Evolutionary conservation across 169 alveolate species (phyloP).

Genomic region (Toxoplasma gondii): DNA sequence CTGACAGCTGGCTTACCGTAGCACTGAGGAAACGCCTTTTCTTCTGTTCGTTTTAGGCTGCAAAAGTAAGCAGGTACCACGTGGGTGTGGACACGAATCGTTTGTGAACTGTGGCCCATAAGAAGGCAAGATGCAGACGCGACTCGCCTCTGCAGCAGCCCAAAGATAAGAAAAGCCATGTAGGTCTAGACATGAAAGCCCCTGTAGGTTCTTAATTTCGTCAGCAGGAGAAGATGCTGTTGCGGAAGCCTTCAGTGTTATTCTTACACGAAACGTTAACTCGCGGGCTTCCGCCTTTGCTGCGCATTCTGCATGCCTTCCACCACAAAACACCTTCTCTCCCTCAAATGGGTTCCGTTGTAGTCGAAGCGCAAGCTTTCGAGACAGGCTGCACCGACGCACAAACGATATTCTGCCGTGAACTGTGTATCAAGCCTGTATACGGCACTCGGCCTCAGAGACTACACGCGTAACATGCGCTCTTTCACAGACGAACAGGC

Average conservation of each 20-base stretch:
- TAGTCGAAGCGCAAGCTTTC: conserved; percentile 1
- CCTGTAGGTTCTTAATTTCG: no score
- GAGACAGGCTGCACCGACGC: not conserved
- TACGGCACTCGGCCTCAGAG: not conserved
- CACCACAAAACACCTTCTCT: not conserved
- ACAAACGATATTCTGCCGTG: not conserved
- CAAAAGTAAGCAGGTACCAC: not conserved
- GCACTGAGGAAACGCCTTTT: not conserved
- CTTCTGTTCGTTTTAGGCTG: conserved; percentile 18
- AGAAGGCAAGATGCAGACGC: no score
- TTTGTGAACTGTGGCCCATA: no score
- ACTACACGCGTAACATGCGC: no score
- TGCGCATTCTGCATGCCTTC: conserved; percentile 26
- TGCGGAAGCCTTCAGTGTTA: no score
- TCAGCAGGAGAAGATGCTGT: no score
- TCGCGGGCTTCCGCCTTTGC: not conserved
- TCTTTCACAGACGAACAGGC: no score
- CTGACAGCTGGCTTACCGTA: not conserved
- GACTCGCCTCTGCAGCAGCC: no score
- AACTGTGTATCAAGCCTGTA: no score
- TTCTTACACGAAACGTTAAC: not conserved
- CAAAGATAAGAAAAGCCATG: no score
- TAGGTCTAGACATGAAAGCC: no score
- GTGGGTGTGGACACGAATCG: no score
- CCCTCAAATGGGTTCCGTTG: not conserved